Evolutionary conservation across 352 stramenopile genomes (phyloP).

Genomic region (Phytophthora sojae): DNA sequence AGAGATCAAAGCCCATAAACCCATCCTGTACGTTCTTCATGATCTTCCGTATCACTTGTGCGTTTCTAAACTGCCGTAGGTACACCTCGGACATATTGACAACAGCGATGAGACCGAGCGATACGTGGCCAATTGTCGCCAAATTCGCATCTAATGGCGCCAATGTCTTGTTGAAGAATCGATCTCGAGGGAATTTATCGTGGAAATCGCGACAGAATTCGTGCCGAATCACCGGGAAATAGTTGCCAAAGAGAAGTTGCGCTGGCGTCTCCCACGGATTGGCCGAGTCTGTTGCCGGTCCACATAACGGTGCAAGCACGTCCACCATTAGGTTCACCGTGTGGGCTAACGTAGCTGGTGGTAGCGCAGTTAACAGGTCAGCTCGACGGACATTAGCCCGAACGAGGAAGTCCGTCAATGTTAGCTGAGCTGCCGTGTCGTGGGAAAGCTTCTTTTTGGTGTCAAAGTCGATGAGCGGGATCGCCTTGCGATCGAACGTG

Average conservation of each 20-base stretch:
- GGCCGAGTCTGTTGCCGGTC: constrained; percentile 2
- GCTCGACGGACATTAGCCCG: constrained; percentile 25
- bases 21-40: constrained; percentile 51
- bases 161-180: constrained; percentile 27
- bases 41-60: constrained; percentile 41
- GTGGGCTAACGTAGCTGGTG: constrained; percentile 8
- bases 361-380: constrained; percentile 12
- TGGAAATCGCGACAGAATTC: constrained; percentile 39
- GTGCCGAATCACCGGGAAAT: constrained; percentile 30
- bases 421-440: constrained; percentile 5
- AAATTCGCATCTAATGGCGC: constrained; percentile 32
- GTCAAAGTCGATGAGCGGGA: constrained; percentile 23
- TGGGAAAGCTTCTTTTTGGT: constrained; percentile 18
- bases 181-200: constrained; percentile 24
- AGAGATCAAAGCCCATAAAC: constrained; percentile 26
- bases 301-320: constrained; percentile 37
- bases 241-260: constrained; percentile 33
- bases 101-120: constrained; percentile 31
- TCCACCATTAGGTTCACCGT: constrained; percentile 48
- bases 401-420: constrained; percentile 26
- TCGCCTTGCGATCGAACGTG: constrained; percentile 16
- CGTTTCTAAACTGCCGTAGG: constrained; percentile 45
- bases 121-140: constrained; percentile 28
- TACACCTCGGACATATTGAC: constrained; percentile 42
- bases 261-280: constrained; percentile 23